These are phyloP conservation scores for Musa troglodytarum DNA, from an alignment of 176 grass and related monocot species.

Conservation along the genomic window DNA sequence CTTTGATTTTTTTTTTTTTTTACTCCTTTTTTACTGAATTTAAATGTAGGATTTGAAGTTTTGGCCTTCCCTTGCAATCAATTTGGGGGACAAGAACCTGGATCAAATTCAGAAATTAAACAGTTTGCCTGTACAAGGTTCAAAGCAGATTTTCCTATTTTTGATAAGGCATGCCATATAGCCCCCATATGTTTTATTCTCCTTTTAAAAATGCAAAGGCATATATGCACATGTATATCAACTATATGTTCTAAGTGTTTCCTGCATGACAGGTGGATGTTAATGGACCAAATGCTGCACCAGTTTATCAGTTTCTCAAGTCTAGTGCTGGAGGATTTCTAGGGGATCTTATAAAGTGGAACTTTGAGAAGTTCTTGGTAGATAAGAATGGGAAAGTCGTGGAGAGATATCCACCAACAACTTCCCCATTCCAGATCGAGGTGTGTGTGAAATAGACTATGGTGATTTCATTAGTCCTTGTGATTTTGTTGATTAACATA, in stretches of 20 bases:
- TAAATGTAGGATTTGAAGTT: conserved; percentile 80
- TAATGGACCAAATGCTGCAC: conserved; percentile 87
- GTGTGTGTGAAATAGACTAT: conserved; percentile 23
- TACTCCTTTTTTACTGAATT: conserved; percentile 16
- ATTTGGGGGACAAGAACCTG: conserved; percentile 96
- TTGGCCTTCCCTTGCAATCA: conserved; percentile 98
- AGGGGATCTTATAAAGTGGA: conserved; percentile 94
- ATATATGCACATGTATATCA: conserved; percentile 11
- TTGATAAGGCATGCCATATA: conserved; percentile 68
- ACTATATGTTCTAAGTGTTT: neutral
- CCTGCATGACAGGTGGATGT: conserved; percentile 73
- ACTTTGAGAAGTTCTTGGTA: conserved; percentile 95
- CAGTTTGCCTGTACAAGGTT: conserved; percentile 98
- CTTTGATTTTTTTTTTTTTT: neutral
- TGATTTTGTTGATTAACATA: neutral
- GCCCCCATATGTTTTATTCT: neutral
- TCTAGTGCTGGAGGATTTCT: conserved; percentile 95
- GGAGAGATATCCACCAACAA: conserved; percentile 93
- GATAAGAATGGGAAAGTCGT: conserved; percentile 90
- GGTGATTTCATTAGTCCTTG: neutral
- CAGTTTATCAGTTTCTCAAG: conserved; percentile 89
- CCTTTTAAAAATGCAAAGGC: neutral
- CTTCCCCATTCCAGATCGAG: conserved; percentile 98
- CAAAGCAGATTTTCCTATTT: conserved; percentile 99
- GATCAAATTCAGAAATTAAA: conserved; percentile 87